Conservation (phyloP, 2,329 filamentous ascomycete species). For the Pseudocercospora pini-densiflorae region DNA sequence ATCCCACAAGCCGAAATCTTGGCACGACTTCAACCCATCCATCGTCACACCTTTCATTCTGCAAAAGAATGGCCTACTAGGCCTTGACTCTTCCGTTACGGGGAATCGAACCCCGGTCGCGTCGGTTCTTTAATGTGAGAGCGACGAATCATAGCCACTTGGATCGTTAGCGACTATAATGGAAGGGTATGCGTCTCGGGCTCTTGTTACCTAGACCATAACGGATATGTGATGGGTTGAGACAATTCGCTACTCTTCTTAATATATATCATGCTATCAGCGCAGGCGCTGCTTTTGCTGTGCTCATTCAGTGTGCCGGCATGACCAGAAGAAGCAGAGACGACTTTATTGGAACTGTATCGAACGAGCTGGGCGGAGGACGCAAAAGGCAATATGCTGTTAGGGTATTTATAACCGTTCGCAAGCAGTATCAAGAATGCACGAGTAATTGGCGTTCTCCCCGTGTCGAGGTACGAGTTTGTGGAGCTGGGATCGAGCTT, state of each 20-base stretch:
- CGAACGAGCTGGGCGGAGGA: no score
- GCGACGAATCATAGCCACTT: background rate
- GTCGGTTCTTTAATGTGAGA: background rate
- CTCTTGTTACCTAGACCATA: background rate
- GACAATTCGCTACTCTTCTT: background rate
- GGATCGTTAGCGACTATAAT: background rate
- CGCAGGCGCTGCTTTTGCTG: background rate
- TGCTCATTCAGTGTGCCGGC: background rate
- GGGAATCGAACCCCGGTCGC: background rate
- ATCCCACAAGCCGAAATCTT: background rate
- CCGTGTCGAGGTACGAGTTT: background rate
- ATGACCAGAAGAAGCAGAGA: background rate
- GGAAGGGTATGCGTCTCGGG: background rate
- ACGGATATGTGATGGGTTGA: background rate
- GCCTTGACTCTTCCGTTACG: background rate
- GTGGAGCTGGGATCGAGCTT: no score
- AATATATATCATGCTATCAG: background rate
- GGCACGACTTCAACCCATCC: background rate
- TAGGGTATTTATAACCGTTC: background rate
- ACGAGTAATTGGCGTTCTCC: background rate
- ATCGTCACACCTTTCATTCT: background rate
- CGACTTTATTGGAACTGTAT: background rate
- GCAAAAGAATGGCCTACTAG: background rate
- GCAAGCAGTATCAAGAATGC: background rate
- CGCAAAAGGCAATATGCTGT: background rate